Percentiles rank a stretch among this genome's conserved stretches.
Evolutionary conservation across 208 protist genomes (phyloP).

Genomic region (Leptomonas pyrrhocoris): DNA sequence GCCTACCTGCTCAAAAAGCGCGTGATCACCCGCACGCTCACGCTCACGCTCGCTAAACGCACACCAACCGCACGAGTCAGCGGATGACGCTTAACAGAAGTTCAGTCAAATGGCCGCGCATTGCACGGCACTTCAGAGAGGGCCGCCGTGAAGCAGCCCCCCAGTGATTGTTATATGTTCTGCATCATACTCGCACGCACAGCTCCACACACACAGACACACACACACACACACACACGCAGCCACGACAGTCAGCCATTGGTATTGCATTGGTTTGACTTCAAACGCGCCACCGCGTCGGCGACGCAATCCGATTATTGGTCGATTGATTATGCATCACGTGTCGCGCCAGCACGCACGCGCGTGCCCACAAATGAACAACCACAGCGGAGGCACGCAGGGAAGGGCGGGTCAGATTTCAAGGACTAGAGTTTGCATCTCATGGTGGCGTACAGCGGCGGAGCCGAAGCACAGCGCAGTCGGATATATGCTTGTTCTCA

Average conservation of each 20-base stretch:
- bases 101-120: conserved; percentile 30
- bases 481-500: conserved; percentile 66
- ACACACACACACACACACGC: conserved; percentile 14
- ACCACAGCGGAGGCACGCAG: no score
- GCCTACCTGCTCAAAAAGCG: no score
- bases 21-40: not conserved
- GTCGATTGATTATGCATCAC: conserved; percentile 22
- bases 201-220: conserved; percentile 6
- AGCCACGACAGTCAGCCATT: conserved; percentile 9
- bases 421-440: conserved; percentile 53
- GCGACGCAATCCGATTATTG: conserved; percentile 19
- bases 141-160: conserved; percentile 24
- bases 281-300: conserved; percentile 11
- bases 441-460: conserved; percentile 20
- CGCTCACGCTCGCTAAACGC: not conserved
- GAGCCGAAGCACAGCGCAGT: conserved; percentile 14
- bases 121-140: conserved; percentile 27
- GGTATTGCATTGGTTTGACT: conserved; percentile 24
- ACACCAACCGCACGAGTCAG: conserved; percentile 26
- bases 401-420: conserved; percentile 43
- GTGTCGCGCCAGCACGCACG: conserved; percentile 7
- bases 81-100: conserved; percentile 49
- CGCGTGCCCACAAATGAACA: not conserved
- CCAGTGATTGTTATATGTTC: conserved; percentile 37
- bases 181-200: conserved; percentile 40